Evolutionary conservation across 1,284 basidiomycete species (phyloP).

Genomic region (Ustanciosporium gigantosporum): DNA sequence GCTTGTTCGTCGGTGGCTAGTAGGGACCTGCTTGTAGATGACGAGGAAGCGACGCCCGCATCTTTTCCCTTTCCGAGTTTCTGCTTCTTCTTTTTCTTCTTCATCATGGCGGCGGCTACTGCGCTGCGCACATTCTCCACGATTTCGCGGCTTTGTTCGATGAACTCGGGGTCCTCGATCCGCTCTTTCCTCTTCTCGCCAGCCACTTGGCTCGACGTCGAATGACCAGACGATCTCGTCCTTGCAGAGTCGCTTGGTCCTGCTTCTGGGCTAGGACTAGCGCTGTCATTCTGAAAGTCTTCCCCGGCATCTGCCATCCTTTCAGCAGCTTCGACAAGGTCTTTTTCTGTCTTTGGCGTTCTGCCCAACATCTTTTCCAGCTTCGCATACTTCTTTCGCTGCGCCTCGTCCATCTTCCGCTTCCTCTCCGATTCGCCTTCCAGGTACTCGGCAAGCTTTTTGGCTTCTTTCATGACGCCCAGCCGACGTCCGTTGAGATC

Average conservation of each 20-base stretch:
- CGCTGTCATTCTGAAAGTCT: constrained; percentile 34
- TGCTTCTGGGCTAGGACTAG: constrained; percentile 12
- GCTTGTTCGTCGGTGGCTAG: too few species aligned
- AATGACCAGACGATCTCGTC: background rate
- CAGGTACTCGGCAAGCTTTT: constrained; percentile 87
- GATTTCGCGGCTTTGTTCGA: constrained; percentile 89
- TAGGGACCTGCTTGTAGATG: too few species aligned
- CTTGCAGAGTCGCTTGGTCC: background rate
- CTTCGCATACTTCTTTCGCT: constrained; percentile 80
- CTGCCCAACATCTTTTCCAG: constrained; percentile 67
- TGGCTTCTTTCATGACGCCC: constrained; percentile 93
- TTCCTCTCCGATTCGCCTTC: constrained; percentile 81
- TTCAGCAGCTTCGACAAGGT: constrained; percentile 59
- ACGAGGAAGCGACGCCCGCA: too few species aligned
- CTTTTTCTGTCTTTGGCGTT: constrained; percentile 41
- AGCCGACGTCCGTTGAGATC: constrained; percentile 87
- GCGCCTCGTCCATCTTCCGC: constrained; percentile 68
- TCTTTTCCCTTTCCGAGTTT: too few species aligned
- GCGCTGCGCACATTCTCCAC: constrained; percentile 90
- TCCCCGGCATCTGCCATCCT: constrained; percentile 53
- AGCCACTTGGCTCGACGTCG: background rate
- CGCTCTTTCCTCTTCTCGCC: constrained; percentile 76
- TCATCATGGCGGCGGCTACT: constrained; percentile 66
- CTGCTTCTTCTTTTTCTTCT: constrained; percentile 44
- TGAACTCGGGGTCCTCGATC: constrained; percentile 86